These are phyloP conservation scores for Euphorbia neoarborescens DNA, from an alignment of 441 rosid species.

Conservation along the genomic window DNA sequence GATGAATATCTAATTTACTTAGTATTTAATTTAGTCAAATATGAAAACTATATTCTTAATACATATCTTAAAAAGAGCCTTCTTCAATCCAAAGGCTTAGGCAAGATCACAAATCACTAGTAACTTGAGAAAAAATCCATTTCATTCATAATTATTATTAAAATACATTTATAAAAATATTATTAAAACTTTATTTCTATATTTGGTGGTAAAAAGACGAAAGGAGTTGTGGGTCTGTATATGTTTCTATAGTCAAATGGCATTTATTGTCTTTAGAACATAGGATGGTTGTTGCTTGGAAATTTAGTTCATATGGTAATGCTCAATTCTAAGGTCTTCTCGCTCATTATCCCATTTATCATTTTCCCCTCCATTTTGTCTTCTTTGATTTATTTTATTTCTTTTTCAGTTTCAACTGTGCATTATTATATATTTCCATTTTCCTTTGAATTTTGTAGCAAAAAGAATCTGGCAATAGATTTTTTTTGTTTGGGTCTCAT, in stretches of 20 bases:
- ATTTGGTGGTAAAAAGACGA: not conserved
- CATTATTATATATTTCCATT: not conserved
- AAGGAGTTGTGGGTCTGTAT: too few species aligned
- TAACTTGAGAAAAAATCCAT: too few species aligned
- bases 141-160: too few species aligned
- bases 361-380: not conserved
- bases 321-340: conserved; percentile 4
- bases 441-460: too few species aligned
- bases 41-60: too few species aligned
- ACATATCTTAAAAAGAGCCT: too few species aligned
- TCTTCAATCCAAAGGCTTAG: too few species aligned
- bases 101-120: too few species aligned
- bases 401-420: not conserved
- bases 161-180: not conserved
- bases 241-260: not conserved
- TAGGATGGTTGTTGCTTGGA: conserved; percentile 18
- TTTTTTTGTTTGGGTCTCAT: too few species aligned
- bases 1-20: too few species aligned
- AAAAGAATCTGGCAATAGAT: not conserved
- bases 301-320: conserved; percentile 8
- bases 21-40: too few species aligned
- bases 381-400: conserved; percentile 7
- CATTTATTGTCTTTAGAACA: conserved; percentile 7
- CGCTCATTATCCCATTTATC: conserved; percentile 19
- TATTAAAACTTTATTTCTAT: not conserved